phyloP scores from a whole-genome alignment of 805 yeast species.

The Candida nitratophila region DNA sequence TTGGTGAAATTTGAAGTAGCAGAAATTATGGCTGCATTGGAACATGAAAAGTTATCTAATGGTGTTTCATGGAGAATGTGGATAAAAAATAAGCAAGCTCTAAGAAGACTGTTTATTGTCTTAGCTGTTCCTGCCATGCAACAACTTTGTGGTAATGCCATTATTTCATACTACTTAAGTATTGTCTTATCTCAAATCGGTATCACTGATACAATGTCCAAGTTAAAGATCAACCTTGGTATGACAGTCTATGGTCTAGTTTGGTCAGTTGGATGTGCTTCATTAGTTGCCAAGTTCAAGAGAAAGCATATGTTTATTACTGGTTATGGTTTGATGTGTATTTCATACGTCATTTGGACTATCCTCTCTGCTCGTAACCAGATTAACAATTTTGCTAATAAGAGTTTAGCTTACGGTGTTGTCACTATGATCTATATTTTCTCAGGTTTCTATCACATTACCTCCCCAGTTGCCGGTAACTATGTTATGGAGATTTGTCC shows the following conservation, averaged over 20 bases:
- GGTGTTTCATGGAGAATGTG: constrained; percentile 30
- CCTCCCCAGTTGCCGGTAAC: neutral
- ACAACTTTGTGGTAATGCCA: constrained; percentile 40
- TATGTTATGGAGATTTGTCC: constrained; percentile 35
- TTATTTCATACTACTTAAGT: constrained; percentile 38
- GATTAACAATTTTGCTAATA: constrained; percentile 31
- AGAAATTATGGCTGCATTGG: constrained; percentile 31
- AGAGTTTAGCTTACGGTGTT: constrained; percentile 36
- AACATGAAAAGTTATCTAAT: constrained; percentile 27
- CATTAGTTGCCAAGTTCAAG: constrained; percentile 23
- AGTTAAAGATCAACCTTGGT: constrained; percentile 44
- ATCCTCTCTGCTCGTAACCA: constrained; percentile 37
- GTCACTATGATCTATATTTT: constrained; percentile 45
- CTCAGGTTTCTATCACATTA: constrained; percentile 1
- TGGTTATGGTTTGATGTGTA: constrained; percentile 29
- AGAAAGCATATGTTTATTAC: constrained; percentile 31
- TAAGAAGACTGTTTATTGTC: constrained; percentile 31
- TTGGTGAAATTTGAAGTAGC: constrained; percentile 29
- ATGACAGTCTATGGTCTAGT: constrained; percentile 40
- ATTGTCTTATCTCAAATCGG: constrained; percentile 46
- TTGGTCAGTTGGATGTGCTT: constrained; percentile 22
- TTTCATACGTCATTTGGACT: constrained; percentile 37
- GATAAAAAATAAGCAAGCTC: constrained; percentile 26
- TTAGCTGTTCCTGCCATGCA: constrained; percentile 25
- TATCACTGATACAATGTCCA: constrained; percentile 35